Percentiles rank a stretch among this genome's conserved stretches.
These are phyloP conservation scores for Apiospora phragmitis DNA, from an alignment of 2,329 filamentous ascomycete species.

Conservation along the genomic window DNA sequence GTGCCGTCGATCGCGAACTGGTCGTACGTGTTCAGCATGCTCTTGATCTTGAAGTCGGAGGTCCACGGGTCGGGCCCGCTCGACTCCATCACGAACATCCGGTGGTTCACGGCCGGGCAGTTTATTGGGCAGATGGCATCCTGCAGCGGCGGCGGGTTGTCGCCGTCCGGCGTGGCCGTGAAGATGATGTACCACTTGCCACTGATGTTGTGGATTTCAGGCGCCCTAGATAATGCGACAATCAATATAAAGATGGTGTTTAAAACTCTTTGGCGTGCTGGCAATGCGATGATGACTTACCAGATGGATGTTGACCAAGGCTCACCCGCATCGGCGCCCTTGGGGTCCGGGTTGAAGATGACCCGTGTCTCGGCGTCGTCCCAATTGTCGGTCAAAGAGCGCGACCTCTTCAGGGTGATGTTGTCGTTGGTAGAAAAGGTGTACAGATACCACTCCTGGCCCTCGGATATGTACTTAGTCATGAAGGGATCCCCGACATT, in stretches of 20 bases:
- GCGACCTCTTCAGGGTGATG: conserved; percentile 39
- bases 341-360: conserved; percentile 35
- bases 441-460: conserved; percentile 40
- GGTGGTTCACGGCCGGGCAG: conserved; percentile 37
- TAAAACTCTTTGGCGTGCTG: too few species aligned
- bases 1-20: conserved; percentile 39
- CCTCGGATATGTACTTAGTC: conserved; percentile 32
- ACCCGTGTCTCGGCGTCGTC: conserved; percentile 37
- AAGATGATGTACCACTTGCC: conserved; percentile 36
- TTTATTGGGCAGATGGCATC: conserved; percentile 36
- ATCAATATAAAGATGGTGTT: background rate
- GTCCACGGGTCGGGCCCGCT: conserved; percentile 34
- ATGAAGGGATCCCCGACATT: conserved; percentile 43
- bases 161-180: conserved; percentile 34
- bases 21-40: conserved; percentile 36
- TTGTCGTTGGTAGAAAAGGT: conserved; percentile 41
- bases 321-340: conserved; percentile 23
- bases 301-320: conserved; percentile 38
- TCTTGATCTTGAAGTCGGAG: conserved; percentile 31
- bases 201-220: conserved; percentile 36
- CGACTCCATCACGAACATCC: conserved; percentile 36
- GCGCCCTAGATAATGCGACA: conserved; percentile 20
- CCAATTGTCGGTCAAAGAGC: conserved; percentile 40
- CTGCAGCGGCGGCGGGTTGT: conserved; percentile 33
- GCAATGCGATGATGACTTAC: conserved; percentile 7